These are phyloP conservation scores for Raphanus sativus DNA, from an alignment of 345 rosid species.

Conservation along the genomic window DNA sequence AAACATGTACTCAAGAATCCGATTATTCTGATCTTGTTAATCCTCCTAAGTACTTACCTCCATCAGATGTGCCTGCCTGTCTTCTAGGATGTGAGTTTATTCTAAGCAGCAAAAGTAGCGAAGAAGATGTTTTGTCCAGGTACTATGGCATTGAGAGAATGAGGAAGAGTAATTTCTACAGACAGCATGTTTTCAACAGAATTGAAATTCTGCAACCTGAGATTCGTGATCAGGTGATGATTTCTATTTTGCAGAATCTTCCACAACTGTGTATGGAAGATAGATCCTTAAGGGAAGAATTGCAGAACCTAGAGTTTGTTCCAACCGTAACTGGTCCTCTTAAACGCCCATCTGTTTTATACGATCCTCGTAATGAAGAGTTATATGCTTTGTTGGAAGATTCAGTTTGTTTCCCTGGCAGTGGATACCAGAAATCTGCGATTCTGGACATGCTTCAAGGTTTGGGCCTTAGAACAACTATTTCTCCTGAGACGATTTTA, in stretches of 20 bases:
- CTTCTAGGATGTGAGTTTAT: constrained; percentile 73
- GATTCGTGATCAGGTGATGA: constrained; percentile 71
- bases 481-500: constrained; percentile 74
- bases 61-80: constrained; percentile 60
- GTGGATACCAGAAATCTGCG: constrained; percentile 60
- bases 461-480: constrained; percentile 81
- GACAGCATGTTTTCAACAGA: constrained; percentile 61
- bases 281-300: constrained; percentile 56
- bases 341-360: constrained; percentile 62
- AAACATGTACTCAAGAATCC: constrained; percentile 46
- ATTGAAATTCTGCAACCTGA: constrained; percentile 68
- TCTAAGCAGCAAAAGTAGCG: constrained; percentile 49
- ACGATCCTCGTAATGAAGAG: constrained; percentile 93
- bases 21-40: constrained; percentile 71
- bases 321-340: constrained; percentile 65
- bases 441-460: constrained; percentile 82
- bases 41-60: constrained; percentile 75
- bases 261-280: constrained; percentile 88
- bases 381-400: constrained; percentile 77
- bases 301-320: constrained; percentile 79
- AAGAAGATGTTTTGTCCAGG: constrained; percentile 69
- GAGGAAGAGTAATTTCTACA: constrained; percentile 74
- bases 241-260: constrained; percentile 71
- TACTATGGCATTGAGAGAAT: constrained; percentile 74
- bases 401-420: constrained; percentile 73